These are phyloP conservation scores for Cladosporium austrohemisphaericum DNA, from an alignment of 2,329 filamentous ascomycete genomes.

Conservation along the genomic window DNA sequence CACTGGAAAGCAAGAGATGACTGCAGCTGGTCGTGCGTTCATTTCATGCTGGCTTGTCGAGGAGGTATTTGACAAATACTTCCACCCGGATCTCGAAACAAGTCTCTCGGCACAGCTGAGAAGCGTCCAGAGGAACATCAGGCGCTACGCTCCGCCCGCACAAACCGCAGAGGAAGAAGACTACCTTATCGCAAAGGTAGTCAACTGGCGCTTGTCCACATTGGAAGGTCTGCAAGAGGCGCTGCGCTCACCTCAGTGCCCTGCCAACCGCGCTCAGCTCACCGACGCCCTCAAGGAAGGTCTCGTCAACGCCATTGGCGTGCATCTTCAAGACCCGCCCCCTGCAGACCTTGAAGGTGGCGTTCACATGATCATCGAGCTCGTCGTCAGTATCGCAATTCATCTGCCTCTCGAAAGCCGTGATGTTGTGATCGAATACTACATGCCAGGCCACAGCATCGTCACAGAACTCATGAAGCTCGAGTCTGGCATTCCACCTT, in stretches of 20 bases:
- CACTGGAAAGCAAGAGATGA: constrained; percentile 96
- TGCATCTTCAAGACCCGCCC: constrained; percentile 71
- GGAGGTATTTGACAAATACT: constrained; percentile 85
- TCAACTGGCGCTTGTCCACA: constrained; percentile 90
- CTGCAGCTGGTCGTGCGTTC: constrained; percentile 81
- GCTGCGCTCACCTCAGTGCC: constrained; percentile 62
- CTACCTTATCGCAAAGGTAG: constrained; percentile 78
- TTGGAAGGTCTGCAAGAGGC: constrained; percentile 79
- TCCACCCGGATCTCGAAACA: constrained; percentile 82
- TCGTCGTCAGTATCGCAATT: constrained; percentile 78
- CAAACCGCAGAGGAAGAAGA: constrained; percentile 84
- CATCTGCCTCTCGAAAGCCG: constrained; percentile 88
- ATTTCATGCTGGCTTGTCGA: constrained; percentile 88
- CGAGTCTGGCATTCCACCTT: constrained; percentile 56
- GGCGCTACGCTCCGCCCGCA: constrained; percentile 68
- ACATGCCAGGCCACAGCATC: constrained; percentile 69
- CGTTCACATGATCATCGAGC: constrained; percentile 86
- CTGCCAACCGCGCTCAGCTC: constrained; percentile 61
- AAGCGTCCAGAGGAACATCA: constrained; percentile 81
- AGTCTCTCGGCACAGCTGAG: constrained; percentile 76
- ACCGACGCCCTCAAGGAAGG: constrained; percentile 59
- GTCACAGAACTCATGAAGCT: constrained; percentile 77
- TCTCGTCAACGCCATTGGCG: constrained; percentile 66
- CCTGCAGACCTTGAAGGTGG: constrained; percentile 81
- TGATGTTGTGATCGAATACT: constrained; percentile 84